Conservation (phyloP, 306 rosid species). For the Cucurbita moschata region DNA sequence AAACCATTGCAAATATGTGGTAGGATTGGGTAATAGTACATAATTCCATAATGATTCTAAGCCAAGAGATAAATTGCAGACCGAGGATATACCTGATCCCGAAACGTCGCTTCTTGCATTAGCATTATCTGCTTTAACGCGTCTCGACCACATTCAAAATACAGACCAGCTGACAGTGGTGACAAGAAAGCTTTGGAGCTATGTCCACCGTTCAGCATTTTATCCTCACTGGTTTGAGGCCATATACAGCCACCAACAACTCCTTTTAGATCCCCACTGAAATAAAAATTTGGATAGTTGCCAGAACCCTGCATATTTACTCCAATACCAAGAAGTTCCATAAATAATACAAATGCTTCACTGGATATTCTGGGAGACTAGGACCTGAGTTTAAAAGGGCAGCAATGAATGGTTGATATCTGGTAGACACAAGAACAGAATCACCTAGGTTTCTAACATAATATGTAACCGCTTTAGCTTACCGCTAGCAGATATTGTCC, state of each 20-base stretch:
- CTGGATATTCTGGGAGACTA: not conserved
- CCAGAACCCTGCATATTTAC: slow-evolving; percentile 4
- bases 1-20: not conserved
- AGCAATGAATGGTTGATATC: not conserved
- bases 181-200: slow-evolving; percentile 3
- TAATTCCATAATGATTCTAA: not conserved
- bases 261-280: not conserved
- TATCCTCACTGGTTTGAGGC: not conserved
- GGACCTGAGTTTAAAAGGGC: not conserved
- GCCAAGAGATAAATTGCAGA: not conserved
- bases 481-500: too few species aligned
- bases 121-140: slow-evolving; percentile 9
- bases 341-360: not conserved
- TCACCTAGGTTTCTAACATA: not conserved
- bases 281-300: not conserved
- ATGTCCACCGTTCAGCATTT: not conserved
- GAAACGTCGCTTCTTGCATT: slow-evolving; percentile 1
- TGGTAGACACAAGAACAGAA: not conserved
- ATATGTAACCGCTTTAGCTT: too few species aligned
- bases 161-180: not conserved
- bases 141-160: slow-evolving; percentile 3
- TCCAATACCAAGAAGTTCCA: slow-evolving; percentile 11
- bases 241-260: not conserved
- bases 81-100: slow-evolving; percentile 10
- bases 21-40: not conserved